phyloP scores from a whole-genome alignment of 2,329 filamentous ascomycete species.

The Trichoderma harzianum region DNA sequence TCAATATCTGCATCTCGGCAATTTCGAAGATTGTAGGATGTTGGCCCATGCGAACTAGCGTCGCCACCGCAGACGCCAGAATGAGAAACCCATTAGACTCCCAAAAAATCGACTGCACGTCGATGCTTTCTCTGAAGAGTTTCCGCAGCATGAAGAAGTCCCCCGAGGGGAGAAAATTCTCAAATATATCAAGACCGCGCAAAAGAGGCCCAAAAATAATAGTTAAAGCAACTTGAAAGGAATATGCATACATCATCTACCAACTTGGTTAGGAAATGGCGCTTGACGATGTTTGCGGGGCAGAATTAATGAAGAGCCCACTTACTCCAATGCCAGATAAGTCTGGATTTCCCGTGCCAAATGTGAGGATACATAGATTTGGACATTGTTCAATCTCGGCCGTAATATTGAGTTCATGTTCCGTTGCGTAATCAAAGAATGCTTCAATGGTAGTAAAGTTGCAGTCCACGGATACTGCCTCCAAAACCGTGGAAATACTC shows the following conservation, averaged over 20 bases:
- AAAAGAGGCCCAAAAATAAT: neutral
- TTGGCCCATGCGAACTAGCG: neutral
- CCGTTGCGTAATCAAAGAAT: neutral
- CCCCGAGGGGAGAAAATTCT: neutral
- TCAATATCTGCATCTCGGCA: neutral
- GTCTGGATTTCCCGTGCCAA: neutral
- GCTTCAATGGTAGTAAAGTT: neutral
- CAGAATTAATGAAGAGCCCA: neutral
- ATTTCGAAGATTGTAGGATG: neutral
- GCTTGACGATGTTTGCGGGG: neutral
- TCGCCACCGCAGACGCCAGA: neutral
- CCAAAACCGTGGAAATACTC: neutral
- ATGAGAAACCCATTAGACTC: neutral
- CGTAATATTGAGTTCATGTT: neutral
- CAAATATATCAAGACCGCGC: neutral
- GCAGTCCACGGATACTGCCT: neutral
- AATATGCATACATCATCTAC: neutral
- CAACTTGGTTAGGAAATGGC: neutral
- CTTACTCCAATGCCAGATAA: neutral
- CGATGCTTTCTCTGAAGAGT: neutral
- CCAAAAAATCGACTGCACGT: conserved; percentile 8
- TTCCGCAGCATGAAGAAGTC: neutral
- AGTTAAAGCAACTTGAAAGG: neutral
- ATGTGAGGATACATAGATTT: neutral
- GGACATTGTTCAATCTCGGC: neutral